Percentiles rank a stretch among this genome's conserved stretches.
These are phyloP conservation scores for Botryobasidium botryosum DNA, from an alignment of 768 basidiomycete genomes.

Conservation along the genomic window DNA sequence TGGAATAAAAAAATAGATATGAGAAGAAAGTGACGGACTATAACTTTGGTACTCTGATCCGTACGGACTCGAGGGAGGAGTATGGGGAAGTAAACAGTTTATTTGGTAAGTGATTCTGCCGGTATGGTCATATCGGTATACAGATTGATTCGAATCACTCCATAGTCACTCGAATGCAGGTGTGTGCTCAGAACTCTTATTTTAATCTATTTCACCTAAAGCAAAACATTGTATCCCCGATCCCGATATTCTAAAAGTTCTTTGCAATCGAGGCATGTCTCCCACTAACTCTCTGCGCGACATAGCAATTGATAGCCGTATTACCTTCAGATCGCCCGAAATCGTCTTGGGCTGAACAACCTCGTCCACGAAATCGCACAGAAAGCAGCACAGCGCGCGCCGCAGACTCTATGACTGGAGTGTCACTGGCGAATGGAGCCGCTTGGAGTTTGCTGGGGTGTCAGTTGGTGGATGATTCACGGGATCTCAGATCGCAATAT, in stretches of 20 bases:
- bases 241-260: conserved; percentile 36
- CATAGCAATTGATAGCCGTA: not conserved
- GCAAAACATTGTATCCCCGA: not conserved
- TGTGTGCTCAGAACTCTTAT: conserved; percentile 17
- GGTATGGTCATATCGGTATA: not conserved
- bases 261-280: conserved; percentile 69
- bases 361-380: conserved; percentile 66
- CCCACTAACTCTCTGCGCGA: not conserved
- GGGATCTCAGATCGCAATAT: no score
- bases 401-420: no score
- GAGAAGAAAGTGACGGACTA: conserved; percentile 82
- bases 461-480: no score
- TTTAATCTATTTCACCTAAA: not conserved
- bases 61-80: conserved; percentile 59
- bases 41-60: conserved; percentile 92
- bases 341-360: conserved; percentile 82
- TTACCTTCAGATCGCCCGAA: conserved; percentile 71
- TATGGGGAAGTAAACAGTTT: conserved; percentile 89
- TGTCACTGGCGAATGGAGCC: no score
- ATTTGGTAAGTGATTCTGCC: conserved; percentile 42
- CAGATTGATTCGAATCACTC: not conserved
- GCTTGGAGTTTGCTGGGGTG: no score
- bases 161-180: conserved; percentile 54
- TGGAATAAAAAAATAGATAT: conserved; percentile 36
- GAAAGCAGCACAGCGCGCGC: conserved; percentile 38